These are phyloP conservation scores for Tricholoma sp. DNA, from an alignment of 768 basidiomycete genomes.

Conservation along the genomic window DNA sequence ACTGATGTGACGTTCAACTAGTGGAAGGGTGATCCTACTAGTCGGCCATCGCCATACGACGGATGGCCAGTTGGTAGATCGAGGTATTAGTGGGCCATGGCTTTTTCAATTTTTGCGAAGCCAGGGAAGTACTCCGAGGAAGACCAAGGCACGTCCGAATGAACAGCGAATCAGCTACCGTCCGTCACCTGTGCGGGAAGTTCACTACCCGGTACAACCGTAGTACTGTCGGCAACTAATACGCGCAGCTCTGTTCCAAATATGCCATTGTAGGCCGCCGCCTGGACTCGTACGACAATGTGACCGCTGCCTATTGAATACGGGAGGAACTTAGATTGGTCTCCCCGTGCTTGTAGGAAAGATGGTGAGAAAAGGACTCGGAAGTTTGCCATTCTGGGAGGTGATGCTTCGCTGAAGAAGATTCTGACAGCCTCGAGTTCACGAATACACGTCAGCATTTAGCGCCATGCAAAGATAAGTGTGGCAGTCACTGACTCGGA, in stretches of 20 bases:
- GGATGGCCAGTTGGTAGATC: not conserved
- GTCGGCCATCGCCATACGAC: not conserved
- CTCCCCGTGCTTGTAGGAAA: not conserved
- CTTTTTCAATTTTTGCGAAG: not conserved
- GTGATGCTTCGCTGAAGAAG: not conserved
- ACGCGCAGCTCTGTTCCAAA: not conserved
- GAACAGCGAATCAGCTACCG: not conserved
- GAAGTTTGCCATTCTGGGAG: not conserved
- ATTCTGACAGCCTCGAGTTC: not conserved
- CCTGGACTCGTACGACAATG: not conserved
- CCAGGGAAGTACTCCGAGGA: not conserved
- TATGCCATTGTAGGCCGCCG: too few species aligned
- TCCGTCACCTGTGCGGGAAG: not conserved
- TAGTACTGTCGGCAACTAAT: not conserved
- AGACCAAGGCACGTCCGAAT: slow-evolving; percentile 1
- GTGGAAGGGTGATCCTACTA: not conserved
- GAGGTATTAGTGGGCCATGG: not conserved
- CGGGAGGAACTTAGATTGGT: too few species aligned
- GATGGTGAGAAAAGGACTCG: not conserved
- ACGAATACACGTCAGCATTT: not conserved
- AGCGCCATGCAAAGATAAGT: not conserved
- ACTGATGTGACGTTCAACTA: not conserved
- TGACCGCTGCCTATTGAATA: not conserved
- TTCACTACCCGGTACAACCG: not conserved
- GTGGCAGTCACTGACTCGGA: too few species aligned